Evolutionary conservation across 495 filamentous ascomycete species (phyloP), one percentile per base, ranked within the genome.

Genomic region (Hypoxylon subgilvum): DNA sequence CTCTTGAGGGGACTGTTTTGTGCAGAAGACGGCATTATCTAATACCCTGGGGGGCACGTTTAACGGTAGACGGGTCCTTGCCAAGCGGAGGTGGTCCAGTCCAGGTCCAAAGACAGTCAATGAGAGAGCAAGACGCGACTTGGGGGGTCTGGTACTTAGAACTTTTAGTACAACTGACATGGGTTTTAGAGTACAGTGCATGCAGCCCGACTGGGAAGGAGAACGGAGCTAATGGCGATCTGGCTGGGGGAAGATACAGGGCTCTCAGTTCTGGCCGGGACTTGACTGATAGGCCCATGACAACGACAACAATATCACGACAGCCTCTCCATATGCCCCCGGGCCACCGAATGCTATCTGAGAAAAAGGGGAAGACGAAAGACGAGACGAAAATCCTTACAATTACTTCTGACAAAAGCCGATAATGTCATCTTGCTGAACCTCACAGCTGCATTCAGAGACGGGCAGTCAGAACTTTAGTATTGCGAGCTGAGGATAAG

Each of bases 161-260:
- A 62, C 59, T 60, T 73, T 73, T 67, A 74, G 68, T 66, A 74
- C 67, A 67, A 67, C 69, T 67, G 73, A 73, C 75, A 77, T 74
- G 69, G 63, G 42, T 53, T 58, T 52, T 67, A 67, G 65, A 71
- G 67, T 68, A 73, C 70, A 73, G 69, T 71, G 71, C 73, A 72
- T 73, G 73, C 77, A 79, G 74, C 77, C 76, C 67, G 69, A 78
- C 71, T 77, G 72, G 77, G 76, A 80, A 80, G 77, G 77, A 80
- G 77, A 59, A 74, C 65, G 72, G 69, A 72, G 70, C 66, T 68
- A 75, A 77, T 72, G 71, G 70, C 70, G 74, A 77, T 76, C 74
- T 76, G 70, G 70, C 70, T 69, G 66, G 66, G 68, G 57, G 61
- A 67, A 63, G 61, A 61, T 67, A 64, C 65, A 66, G 62, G 62